Evolutionary conservation across 495 filamentous ascomycete genomes (phyloP), one percentile per base, ranked within the genome.

Genomic region (Aspergillus affinis): DNA sequence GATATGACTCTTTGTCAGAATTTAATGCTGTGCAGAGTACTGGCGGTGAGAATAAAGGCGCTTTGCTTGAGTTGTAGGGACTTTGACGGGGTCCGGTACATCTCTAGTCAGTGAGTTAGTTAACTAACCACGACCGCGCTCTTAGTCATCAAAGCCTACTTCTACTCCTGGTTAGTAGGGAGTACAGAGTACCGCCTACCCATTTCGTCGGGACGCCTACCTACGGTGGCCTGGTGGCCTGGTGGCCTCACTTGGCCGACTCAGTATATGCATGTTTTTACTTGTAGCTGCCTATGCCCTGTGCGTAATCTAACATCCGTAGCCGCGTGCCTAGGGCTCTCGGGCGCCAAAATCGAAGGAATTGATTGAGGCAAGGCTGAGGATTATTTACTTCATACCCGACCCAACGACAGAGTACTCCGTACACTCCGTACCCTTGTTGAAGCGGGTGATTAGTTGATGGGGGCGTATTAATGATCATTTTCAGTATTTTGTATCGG

Each of bases 21-120:
- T 10, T 17, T 46, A 55, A 46, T 45, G 55, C 57, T 23, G 52
- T 48, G 51, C 32, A 54, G 51, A 53, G 36, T 61, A 61, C 69
- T 71, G 68, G 72, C 72, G 72, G 72, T 74, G 72, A 69, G 66
- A 62, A 57, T 60, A 57, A 41, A 41, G 36, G 65, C 58, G 65
- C 64, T 47, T 62, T 48, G 36, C 51, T 65, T 51, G 54, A 10
- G 54, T 56, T 61, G 51, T 68, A 60, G 64, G 64, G 44, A 55
- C 49, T 44, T 61, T 30, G 54, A 61, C 61, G 55, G 51, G 62
- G 56, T 54, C 44, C 19, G 57, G 56, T 59, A 51, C 58, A 55
- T 55, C 52, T 41, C 4, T 26, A 26, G 23, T 26, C 4, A 26
- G 23, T 26, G 23, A 26, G 23, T 26, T 26, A 26, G n/a, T n/a